Base-by-base conservation (phyloP, 2,329 filamentous ascomycete genomes). In the Lachnellula arida region DNA sequence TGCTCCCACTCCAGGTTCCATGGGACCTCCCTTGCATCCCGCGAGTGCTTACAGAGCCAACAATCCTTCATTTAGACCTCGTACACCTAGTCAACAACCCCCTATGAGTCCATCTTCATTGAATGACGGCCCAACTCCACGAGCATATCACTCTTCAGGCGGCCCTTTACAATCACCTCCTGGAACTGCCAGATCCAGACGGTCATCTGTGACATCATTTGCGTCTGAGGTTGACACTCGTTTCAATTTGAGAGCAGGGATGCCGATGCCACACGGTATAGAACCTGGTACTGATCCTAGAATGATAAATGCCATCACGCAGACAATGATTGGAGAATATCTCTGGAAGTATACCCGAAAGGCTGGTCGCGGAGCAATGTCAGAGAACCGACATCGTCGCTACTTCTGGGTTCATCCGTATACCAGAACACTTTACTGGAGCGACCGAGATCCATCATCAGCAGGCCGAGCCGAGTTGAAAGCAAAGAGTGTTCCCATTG, bases 351-450 rank as follows among this genome's bases (percentile, higher is more conserved):
- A 99, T 74, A 99, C 94, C 0, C 88, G 94, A 67, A 96, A 94
- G 76, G 81, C 92, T 57, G 92, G 91, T n/a, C 87, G 93, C 23
- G 88, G 86, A 53, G 89, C 91, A 60, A 85, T 96, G 74, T 97
- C 92, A 0, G 88, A 86, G 65, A 96, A 92, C 54, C 84, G 94
- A 51, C 94, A 99, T 73, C 85, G 90, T 59, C 86, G 94, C 34
- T 99, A 97, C 78, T 99, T 99, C 80, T 99, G 94, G 94, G 90
- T 99, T 22, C 94, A 99, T 70, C 94, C 94, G 0, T 99, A 97
- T 73, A 99, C 93, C 3, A 84, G 92, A 49, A 97, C 93, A 5
- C 74, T 99, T 65, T 97, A 97, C 78, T 99, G 94, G 94, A 96
- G 92, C 70, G 89, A 96, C 63, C 81, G 86, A 53, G 92, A 97